Evolutionary conservation across 2,329 filamentous ascomycete genomes (phyloP), one percentile per base, ranked within the genome.

Genomic region (Ceratocystis variospora): DNA sequence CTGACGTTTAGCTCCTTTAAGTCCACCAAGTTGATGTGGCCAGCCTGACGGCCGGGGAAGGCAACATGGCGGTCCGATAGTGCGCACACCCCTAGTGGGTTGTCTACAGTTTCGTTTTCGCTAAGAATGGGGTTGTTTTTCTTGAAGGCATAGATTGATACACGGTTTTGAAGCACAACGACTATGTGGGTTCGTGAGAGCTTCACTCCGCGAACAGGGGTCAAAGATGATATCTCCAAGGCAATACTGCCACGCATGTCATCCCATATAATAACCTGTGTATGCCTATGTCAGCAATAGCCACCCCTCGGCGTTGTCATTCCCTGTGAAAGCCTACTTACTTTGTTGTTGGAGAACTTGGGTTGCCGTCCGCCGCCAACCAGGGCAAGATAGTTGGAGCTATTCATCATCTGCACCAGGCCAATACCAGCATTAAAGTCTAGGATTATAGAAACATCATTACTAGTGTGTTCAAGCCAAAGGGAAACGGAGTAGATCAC

Each of bases 21-120:
- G 71, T 95, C 86, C 63, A 96, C 87, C 0, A 97, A 78, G 74
- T 96, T 92, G 33, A 97, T 87, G 72, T 99, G 94, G 12, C 94
- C 94, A 0, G 84, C 77, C 0, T 88, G 92, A 64, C 90, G 83
- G n/a, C 93, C 93, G 0, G 93, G 93, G 69, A 97, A 94, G 0
- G 87, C 89, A 5, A 96, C 79, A 45, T 86, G 79, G 70, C 86
- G 86, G 46, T 86, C 79, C 1, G 88, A 87, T 22, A 97, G 78
- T 72, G 87, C 89, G 71, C 89, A 91, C 7, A 97, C 77, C 0
- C 92, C 94, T 61, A 87, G 79, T 0, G 87, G 83, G 72, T 99
- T 99, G 73, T 91, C 85, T 22, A 89, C 84, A 0, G 94, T 99
- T 73, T 95, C 89, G 71, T 93, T 96, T 22, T 87, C 81, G 15